Percentiles rank a stretch among this genome's conserved stretches.
Conservation (phyloP, 257 asterid species). For the Jacaranda copaia region DNA sequence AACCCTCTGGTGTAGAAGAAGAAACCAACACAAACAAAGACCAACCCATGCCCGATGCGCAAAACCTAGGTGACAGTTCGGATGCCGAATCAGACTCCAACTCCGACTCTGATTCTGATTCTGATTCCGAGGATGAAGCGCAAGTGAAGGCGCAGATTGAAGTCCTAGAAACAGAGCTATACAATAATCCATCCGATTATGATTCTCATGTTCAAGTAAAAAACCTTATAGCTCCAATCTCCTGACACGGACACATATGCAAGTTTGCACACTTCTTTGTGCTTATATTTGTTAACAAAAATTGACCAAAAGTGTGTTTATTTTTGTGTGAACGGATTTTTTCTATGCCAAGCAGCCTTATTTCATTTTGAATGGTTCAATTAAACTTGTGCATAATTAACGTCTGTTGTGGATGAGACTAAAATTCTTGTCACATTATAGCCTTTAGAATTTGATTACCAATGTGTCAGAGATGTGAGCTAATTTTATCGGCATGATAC, state of each 20-base stretch:
- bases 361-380: background rate
- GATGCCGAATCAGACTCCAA: conserved; percentile 55
- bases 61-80: conserved; percentile 46
- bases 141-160: conserved; percentile 68
- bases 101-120: conserved; percentile 56
- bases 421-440: background rate
- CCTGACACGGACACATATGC: conserved; percentile 11
- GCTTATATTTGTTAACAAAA: background rate
- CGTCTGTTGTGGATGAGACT: conserved; percentile 13
- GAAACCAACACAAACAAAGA: conserved; percentile 39
- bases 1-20: conserved; percentile 39
- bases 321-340: conserved; percentile 1
- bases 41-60: conserved; percentile 60
- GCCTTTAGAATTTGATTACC: background rate
- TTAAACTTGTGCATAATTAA: background rate
- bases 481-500: background rate
- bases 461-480: conserved; percentile 16
- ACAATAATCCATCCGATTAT: conserved; percentile 69
- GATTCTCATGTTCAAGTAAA: conserved; percentile 79
- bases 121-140: conserved; percentile 63
- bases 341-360: background rate
- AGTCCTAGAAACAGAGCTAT: conserved; percentile 65
- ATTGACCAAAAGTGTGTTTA: background rate
- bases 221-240: background rate
- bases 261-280: background rate